These are phyloP conservation scores for Sutorius australiensis DNA, from an alignment of 768 basidiomycete genomes.

Conservation along the genomic window DNA sequence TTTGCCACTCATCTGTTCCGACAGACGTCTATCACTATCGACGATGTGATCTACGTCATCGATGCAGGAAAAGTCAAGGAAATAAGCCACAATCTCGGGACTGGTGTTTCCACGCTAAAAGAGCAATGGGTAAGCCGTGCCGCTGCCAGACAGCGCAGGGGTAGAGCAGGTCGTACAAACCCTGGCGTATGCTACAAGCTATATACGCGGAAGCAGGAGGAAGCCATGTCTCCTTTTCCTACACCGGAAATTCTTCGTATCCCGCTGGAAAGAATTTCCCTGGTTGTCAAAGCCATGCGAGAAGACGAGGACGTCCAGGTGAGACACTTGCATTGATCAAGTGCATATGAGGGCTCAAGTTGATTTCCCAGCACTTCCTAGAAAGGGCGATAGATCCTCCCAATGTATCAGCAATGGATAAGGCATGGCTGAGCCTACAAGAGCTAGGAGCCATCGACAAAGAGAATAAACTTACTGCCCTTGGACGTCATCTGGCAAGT, in stretches of 20 bases:
- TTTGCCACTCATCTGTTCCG: background rate
- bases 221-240: constrained; percentile 65
- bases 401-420: constrained; percentile 67
- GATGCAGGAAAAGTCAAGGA: constrained; percentile 87
- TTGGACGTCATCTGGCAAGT: constrained; percentile 75
- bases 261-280: constrained; percentile 75
- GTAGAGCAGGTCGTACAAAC: constrained; percentile 84
- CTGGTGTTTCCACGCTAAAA: constrained; percentile 67
- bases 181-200: constrained; percentile 86
- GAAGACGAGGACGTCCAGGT: constrained; percentile 78
- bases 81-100: constrained; percentile 64
- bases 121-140: constrained; percentile 80
- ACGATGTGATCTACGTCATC: constrained; percentile 82
- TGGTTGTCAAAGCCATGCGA: constrained; percentile 78
- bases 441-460: constrained; percentile 75
- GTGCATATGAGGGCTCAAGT: background rate
- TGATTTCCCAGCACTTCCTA: constrained; percentile 51
- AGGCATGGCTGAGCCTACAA: constrained; percentile 67
- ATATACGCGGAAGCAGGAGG: constrained; percentile 71
- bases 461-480: constrained; percentile 64
- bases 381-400: constrained; percentile 83
- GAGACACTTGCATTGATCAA: constrained; percentile 11
- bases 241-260: constrained; percentile 89
- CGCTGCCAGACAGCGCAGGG: constrained; percentile 78
- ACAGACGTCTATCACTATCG: constrained; percentile 87